These are phyloP conservation scores for Geotrichum fermentans DNA, from an alignment of 1,139 yeast genomes.

Conservation along the genomic window DNA sequence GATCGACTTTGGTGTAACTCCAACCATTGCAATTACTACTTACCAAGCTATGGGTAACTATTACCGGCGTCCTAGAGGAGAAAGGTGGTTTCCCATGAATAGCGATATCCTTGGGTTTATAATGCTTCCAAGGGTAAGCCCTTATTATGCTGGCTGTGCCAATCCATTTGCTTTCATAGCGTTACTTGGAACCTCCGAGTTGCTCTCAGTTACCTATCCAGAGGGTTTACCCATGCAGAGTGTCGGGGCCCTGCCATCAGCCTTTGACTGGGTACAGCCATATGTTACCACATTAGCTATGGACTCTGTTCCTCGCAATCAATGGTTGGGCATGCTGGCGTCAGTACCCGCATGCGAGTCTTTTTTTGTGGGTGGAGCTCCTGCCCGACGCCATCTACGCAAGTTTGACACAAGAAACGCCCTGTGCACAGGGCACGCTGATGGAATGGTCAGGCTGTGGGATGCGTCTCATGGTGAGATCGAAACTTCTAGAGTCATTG, in stretches of 20 bases:
- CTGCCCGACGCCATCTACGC: slow-evolving; percentile 53
- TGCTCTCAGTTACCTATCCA: slow-evolving; percentile 51
- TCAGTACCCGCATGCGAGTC: slow-evolving; percentile 34
- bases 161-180: slow-evolving; percentile 49
- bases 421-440: slow-evolving; percentile 72
- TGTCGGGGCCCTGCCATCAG: slow-evolving; percentile 68
- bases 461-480: slow-evolving; percentile 75
- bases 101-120: slow-evolving; percentile 44
- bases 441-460: slow-evolving; percentile 73
- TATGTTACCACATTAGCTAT: slow-evolving; percentile 55
- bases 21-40: slow-evolving; percentile 73
- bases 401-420: slow-evolving; percentile 59
- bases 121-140: slow-evolving; percentile 48
- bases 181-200: slow-evolving; percentile 54
- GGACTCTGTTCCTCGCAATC: slow-evolving; percentile 53
- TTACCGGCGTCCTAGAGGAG: slow-evolving; percentile 62
- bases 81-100: slow-evolving; percentile 48
- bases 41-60: slow-evolving; percentile 76
- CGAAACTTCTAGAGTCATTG: slow-evolving; percentile 57
- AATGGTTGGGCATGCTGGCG: slow-evolving; percentile 73
- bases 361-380: slow-evolving; percentile 70
- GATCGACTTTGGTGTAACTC: slow-evolving; percentile 76
- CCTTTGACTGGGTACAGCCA: slow-evolving; percentile 74
- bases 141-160: slow-evolving; percentile 43
- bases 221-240: slow-evolving; percentile 53